Percentiles rank a stretch among this genome's conserved stretches.
phyloP scores from a whole-genome alignment of 2,329 filamentous ascomycete genomes.

The Kalaharituber pfeilii region DNA sequence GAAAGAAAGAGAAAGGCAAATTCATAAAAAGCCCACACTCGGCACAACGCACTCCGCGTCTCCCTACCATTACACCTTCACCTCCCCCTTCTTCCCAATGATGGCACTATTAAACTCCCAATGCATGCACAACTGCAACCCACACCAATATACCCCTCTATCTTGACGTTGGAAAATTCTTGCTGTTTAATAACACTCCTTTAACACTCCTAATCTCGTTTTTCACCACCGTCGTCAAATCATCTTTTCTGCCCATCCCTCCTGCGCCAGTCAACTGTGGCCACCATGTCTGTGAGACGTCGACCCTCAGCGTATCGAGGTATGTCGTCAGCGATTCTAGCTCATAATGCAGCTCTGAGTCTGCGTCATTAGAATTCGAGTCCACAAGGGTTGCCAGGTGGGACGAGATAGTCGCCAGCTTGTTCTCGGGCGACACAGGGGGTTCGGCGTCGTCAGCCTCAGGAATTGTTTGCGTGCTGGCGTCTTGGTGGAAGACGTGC shows the following conservation, averaged over 20 bases:
- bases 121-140: too few species aligned
- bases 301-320: constrained; percentile 38
- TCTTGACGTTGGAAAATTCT: constrained; percentile 20
- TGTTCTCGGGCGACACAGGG: constrained; percentile 15
- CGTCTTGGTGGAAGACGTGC: constrained; percentile 52
- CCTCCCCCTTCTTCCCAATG: too few species aligned
- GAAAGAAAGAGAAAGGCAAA: too few species aligned
- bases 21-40: too few species aligned
- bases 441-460: constrained; percentile 27
- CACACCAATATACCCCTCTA: too few species aligned
- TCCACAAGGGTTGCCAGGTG: constrained; percentile 21
- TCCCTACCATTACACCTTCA: too few species aligned
- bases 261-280: too few species aligned
- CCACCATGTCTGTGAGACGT: too few species aligned
- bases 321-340: constrained; percentile 44
- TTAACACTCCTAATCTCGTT: constrained; percentile 64
- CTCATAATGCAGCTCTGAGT: constrained; percentile 22
- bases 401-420: constrained; percentile 19
- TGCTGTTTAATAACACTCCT: constrained; percentile 47
- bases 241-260: too few species aligned
- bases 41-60: too few species aligned
- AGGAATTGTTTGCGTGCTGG: constrained; percentile 58
- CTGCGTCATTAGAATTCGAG: constrained; percentile 20
- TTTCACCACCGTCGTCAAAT: constrained; percentile 29
- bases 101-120: too few species aligned